These are phyloP conservation scores for Coffea eugenioides DNA, from an alignment of 257 asterid genomes.

Conservation along the genomic window DNA sequence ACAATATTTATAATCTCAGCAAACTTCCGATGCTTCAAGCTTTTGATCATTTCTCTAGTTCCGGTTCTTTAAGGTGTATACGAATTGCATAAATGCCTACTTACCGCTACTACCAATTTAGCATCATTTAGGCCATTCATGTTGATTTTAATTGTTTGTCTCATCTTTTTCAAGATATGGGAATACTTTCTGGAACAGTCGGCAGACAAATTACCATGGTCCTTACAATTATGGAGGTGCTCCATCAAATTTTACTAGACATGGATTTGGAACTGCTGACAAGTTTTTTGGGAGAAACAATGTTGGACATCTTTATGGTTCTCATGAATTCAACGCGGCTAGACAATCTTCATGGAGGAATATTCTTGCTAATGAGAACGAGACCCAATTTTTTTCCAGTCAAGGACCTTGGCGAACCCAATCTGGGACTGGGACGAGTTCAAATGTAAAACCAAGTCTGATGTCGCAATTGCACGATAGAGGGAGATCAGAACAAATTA, in stretches of 20 bases:
- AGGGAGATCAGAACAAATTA: conserved; percentile 20
- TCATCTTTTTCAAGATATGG: conserved; percentile 35
- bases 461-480: conserved; percentile 22
- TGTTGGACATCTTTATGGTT: conserved; percentile 15
- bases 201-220: conserved; percentile 32
- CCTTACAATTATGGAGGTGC: conserved; percentile 31
- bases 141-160: not conserved
- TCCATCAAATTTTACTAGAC: conserved; percentile 25
- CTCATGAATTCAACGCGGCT: conserved; percentile 25
- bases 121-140: not conserved
- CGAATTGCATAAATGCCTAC: conserved; percentile 10
- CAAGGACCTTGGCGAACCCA: conserved; percentile 36
- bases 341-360: conserved; percentile 33
- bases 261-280: conserved; percentile 23
- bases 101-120: not conserved
- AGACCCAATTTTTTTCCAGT: conserved; percentile 5
- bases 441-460: conserved; percentile 12
- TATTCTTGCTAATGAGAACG: conserved; percentile 25
- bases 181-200: conserved; percentile 39
- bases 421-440: conserved; percentile 8
- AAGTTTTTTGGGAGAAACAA: conserved; percentile 29
- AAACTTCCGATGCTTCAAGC: conserved; percentile 79
- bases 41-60: conserved; percentile 46
- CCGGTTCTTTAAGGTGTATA: conserved; percentile 43
- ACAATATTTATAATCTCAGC: conserved; percentile 66